A percentile compares a stretch with the other conserved stretches of the same genome.
Evolutionary conservation across 805 yeast genomes (phyloP).

Genomic region (Kuraishia floccosa): DNA sequence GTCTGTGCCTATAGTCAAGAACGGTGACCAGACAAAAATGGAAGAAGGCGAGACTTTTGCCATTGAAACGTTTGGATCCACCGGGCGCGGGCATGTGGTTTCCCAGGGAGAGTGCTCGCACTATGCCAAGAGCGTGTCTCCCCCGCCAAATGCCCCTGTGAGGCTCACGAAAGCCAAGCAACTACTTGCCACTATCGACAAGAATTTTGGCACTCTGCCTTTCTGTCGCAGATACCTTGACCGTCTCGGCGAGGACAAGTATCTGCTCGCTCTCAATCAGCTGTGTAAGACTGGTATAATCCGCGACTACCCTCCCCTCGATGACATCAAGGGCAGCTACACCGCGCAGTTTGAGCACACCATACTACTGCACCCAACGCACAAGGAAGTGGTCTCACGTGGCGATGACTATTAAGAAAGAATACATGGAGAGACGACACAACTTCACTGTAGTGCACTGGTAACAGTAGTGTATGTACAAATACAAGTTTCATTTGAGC

Average conservation of each 20-base stretch:
- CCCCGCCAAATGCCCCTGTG: constrained; percentile 37
- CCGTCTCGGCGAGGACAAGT: constrained; percentile 84
- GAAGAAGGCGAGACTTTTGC: constrained; percentile 98
- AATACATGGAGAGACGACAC: no score
- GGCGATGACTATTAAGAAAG: constrained; percentile 88
- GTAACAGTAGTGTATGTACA: no score
- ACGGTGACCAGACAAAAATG: constrained; percentile 92
- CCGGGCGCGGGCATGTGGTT: constrained; percentile 87
- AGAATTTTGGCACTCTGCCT: constrained; percentile 87
- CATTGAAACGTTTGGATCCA: constrained; percentile 95
- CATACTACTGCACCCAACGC: constrained; percentile 76
- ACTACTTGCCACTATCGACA: constrained; percentile 58
- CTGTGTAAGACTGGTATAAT: constrained; percentile 82
- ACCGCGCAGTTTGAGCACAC: constrained; percentile 98
- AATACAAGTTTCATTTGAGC: no score
- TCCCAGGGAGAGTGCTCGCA: constrained; percentile 91
- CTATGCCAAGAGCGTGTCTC: constrained; percentile 56
- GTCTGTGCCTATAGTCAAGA: constrained; percentile 91
- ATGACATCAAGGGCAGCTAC: constrained; percentile 72
- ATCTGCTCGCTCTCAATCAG: constrained; percentile 74
- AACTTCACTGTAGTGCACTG: no score
- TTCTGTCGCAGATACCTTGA: constrained; percentile 95
- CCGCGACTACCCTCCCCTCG: constrained; percentile 88
- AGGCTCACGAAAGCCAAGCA: constrained; percentile 58
- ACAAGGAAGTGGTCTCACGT: constrained; percentile 87